Evolutionary conservation across 164 flowering plant genomes (phyloP).

Genomic region (Tetrastigma voinierianum): DNA sequence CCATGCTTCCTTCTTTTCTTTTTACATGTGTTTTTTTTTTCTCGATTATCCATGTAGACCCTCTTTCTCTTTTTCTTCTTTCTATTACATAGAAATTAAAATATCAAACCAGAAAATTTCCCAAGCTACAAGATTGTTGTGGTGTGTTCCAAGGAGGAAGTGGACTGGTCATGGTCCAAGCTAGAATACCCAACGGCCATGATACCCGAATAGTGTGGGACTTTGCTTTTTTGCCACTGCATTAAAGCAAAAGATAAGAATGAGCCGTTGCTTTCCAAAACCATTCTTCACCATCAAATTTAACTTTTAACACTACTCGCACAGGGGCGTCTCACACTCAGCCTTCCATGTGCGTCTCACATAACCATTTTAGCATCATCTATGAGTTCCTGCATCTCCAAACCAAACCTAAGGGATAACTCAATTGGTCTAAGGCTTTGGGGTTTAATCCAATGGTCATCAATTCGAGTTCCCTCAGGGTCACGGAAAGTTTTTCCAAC

Average conservation of each 20-base stretch:
- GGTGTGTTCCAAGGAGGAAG: background rate
- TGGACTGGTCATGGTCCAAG: conserved; percentile 6
- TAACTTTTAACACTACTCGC: background rate
- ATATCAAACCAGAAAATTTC: background rate
- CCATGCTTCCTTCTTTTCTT: conserved; percentile 4
- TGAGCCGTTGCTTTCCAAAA: conserved; percentile 18
- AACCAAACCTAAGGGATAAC: too few species aligned
- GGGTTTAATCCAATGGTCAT: too few species aligned
- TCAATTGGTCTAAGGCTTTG: too few species aligned
- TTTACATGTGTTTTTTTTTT: background rate
- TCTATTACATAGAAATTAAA: background rate
- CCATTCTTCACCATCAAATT: conserved; percentile 8
- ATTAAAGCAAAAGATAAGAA: conserved; percentile 17
- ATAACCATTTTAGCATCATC: too few species aligned
- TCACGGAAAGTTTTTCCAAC: too few species aligned
- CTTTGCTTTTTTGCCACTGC: conserved; percentile 8
- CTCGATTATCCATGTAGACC: conserved; percentile 16
- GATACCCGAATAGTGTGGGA: background rate
- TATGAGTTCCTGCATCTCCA: too few species aligned
- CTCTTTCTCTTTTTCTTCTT: conserved; percentile 1
- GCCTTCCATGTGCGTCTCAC: background rate
- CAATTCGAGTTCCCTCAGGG: too few species aligned
- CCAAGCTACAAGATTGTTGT: background rate
- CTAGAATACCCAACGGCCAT: background rate
- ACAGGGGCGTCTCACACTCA: background rate